A percentile compares a stretch with the other conserved stretches of the same genome.
phyloP scores from a whole-genome alignment of 2,329 filamentous ascomycete genomes.

The Xylariomycetidae sp. region DNA sequence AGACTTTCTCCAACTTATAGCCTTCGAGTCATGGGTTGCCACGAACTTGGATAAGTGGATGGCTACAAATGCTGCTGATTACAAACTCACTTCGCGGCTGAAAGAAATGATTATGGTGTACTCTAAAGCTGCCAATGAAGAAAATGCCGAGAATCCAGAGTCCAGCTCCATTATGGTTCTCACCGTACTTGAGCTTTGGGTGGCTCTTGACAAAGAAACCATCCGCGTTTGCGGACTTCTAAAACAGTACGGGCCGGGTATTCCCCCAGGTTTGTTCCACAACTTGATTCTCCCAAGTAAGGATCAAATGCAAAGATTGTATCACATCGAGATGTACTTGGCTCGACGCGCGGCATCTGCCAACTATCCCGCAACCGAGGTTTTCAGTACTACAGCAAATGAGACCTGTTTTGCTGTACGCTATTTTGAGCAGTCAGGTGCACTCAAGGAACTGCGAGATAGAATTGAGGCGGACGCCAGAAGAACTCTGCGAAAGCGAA shows the following conservation, averaged over 20 bases:
- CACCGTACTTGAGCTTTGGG: constrained; percentile 8
- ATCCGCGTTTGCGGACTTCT: neutral
- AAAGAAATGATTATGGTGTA: neutral
- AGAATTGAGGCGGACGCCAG: constrained; percentile 37
- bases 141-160: constrained; percentile 7
- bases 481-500: constrained; percentile 1
- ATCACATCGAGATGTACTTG: constrained; percentile 44
- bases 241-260: constrained; percentile 10
- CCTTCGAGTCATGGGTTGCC: constrained; percentile 46
- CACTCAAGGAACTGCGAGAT: constrained; percentile 31
- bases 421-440: constrained; percentile 40
- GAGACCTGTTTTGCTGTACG: constrained; percentile 38
- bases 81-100: constrained; percentile 3
- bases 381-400: constrained; percentile 34
- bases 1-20: constrained; percentile 22
- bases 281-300: constrained; percentile 4
- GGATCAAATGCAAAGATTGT: constrained; percentile 23
- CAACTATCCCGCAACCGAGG: constrained; percentile 14
- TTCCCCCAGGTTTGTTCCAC: constrained; percentile 26
- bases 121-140: no score
- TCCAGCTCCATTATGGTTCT: constrained; percentile 7
- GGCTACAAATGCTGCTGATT: no score
- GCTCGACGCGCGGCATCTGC: constrained; percentile 21
- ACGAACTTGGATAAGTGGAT: no score
- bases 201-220: constrained; percentile 5